A percentile compares a stretch with the other conserved stretches of the same genome.
Conservation (phyloP, 75 land plant genomes). For the Isoetes taiwanensis region DNA sequence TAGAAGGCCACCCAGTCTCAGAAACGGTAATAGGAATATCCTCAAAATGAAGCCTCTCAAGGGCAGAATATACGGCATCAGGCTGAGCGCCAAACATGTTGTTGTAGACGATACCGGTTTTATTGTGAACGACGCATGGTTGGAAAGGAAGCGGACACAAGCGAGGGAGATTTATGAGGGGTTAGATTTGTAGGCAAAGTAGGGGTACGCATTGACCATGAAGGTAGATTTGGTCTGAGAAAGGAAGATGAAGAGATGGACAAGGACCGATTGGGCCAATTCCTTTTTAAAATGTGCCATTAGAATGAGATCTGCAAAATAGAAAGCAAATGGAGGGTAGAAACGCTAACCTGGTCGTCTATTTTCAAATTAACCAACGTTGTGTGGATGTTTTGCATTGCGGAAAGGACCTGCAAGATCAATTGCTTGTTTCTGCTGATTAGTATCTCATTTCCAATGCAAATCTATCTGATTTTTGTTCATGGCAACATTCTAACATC, state of each 20-base stretch:
- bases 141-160: too few species aligned
- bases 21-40: not conserved
- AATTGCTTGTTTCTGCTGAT: too few species aligned
- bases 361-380: constrained; percentile 12
- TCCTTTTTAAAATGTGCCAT: too few species aligned
- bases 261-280: too few species aligned
- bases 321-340: constrained; percentile 23
- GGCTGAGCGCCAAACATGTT: constrained; percentile 10
- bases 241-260: too few species aligned
- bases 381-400: constrained; percentile 23
- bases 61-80: constrained; percentile 9
- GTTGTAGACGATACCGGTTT: not conserved
- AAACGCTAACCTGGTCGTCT: constrained; percentile 15
- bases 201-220: constrained; percentile 9
- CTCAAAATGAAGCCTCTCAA: not conserved
- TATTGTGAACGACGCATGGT: not conserved
- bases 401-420: constrained; percentile 10
- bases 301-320: not conserved
- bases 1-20: constrained; percentile 9
- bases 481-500: too few species aligned
- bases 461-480: too few species aligned
- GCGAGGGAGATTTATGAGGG: not conserved
- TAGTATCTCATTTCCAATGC: too few species aligned
- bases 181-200: not conserved
- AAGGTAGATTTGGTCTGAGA: not conserved